These are phyloP conservation scores for Trifolium fragiferum DNA, from an alignment of 306 rosid genomes.

Conservation along the genomic window DNA sequence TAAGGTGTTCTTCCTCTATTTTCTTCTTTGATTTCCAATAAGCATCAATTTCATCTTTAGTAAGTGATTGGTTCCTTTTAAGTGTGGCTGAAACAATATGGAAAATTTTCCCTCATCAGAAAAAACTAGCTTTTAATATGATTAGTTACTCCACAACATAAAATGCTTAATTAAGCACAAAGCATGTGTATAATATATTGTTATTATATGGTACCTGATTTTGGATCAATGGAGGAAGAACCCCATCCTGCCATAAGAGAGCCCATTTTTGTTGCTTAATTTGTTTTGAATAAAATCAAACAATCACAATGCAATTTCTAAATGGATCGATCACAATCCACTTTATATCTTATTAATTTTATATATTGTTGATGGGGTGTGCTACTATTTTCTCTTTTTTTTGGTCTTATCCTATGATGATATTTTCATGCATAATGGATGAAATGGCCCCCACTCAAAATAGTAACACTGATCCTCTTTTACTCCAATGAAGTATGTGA, in stretches of 20 bases:
- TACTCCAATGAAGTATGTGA: neutral
- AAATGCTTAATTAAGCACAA: neutral
- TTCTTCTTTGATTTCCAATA: slow-evolving; percentile 65
- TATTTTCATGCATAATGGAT: neutral
- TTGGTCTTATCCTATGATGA: slow-evolving; percentile 41
- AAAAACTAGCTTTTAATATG: neutral
- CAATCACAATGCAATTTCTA: neutral
- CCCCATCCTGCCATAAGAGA: slow-evolving; percentile 91
- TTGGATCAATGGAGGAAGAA: slow-evolving; percentile 49
- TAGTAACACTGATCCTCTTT: neutral
- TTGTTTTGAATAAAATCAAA: neutral
- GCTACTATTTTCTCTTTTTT: slow-evolving; percentile 7
- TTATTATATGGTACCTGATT: slow-evolving; percentile 56
- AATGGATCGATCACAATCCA: neutral
- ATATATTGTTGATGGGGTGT: neutral
- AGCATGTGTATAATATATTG: neutral
- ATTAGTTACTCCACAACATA: neutral
- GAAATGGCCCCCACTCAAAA: slow-evolving; percentile 11
- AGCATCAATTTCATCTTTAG: slow-evolving; percentile 64
- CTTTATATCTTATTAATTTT: neutral
- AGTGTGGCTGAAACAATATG: slow-evolving; percentile 40
- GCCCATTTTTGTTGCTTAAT: slow-evolving; percentile 60
- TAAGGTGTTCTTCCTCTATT: slow-evolving; percentile 65
- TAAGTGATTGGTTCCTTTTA: slow-evolving; percentile 61
- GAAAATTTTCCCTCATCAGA: neutral